phyloP scores from a whole-genome alignment of 2,329 filamentous ascomycete species.

The Coleophoma crateriformis region DNA sequence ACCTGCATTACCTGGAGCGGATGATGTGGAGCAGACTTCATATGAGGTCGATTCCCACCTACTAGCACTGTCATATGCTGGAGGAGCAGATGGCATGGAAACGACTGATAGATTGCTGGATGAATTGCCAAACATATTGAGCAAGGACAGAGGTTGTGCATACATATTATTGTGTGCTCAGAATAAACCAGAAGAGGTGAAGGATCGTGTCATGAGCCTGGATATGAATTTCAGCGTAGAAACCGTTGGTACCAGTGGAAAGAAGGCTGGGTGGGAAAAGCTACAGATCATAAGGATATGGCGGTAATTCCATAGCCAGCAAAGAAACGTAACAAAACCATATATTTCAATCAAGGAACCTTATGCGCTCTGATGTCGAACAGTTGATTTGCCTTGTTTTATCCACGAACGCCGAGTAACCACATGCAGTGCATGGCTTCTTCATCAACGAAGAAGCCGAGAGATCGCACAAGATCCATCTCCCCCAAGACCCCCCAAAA shows the following conservation, averaged over 20 bases:
- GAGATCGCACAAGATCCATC: neutral
- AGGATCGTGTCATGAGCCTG: slow-evolving; percentile 53
- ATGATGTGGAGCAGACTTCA: slow-evolving; percentile 22
- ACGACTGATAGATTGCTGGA: slow-evolving; percentile 76
- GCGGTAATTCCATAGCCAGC: slow-evolving; percentile 32
- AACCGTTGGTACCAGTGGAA: slow-evolving; percentile 77
- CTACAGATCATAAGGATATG: slow-evolving; percentile 85
- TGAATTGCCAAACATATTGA: slow-evolving; percentile 59
- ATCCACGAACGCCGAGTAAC: slow-evolving; percentile 15
- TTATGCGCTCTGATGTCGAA: slow-evolving; percentile 1
- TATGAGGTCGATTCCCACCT: slow-evolving; percentile 82
- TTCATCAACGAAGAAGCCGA: neutral
- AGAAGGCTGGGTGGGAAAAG: slow-evolving; percentile 90
- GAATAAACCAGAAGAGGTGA: slow-evolving; percentile 77
- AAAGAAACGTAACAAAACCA: neutral
- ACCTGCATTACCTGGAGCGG: slow-evolving; percentile 44
- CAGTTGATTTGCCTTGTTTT: slow-evolving; percentile 12
- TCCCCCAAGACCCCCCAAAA: neutral
- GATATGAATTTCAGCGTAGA: slow-evolving; percentile 64
- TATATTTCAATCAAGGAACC: slow-evolving; percentile 1
- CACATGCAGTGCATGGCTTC: slow-evolving; percentile 1
- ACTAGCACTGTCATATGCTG: slow-evolving; percentile 81
- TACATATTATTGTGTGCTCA: slow-evolving; percentile 88
- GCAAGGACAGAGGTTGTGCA: slow-evolving; percentile 64
- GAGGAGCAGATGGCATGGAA: slow-evolving; percentile 89